Evolutionary conservation across 768 basidiomycete species (phyloP).

Genomic region (Trametes punicea): DNA sequence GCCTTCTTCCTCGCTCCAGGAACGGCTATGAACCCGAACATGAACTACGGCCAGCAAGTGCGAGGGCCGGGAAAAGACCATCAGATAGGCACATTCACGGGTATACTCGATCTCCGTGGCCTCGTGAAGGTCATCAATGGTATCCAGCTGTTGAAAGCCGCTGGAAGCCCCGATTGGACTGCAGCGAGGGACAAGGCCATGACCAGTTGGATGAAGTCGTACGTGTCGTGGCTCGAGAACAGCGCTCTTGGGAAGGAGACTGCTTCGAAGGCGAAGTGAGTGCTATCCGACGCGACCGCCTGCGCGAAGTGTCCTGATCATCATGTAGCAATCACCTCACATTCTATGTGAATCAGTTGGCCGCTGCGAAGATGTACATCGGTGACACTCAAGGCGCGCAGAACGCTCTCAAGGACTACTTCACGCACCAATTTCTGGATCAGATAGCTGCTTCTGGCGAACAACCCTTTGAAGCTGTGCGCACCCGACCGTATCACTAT

Average conservation of each 20-base stretch:
- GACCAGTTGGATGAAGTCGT: constrained; percentile 41
- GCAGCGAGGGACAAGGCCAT: constrained; percentile 37
- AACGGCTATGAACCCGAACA: constrained; percentile 51
- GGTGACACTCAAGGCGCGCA: constrained; percentile 42
- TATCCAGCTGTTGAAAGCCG: constrained; percentile 39
- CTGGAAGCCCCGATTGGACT: constrained; percentile 42
- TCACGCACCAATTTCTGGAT: constrained; percentile 39
- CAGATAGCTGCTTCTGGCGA: constrained; percentile 53
- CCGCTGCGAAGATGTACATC: constrained; percentile 38
- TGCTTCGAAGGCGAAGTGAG: constrained; percentile 47
- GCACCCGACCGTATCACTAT: constrained; percentile 56
- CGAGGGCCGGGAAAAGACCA: constrained; percentile 46
- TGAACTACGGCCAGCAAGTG: constrained; percentile 53
- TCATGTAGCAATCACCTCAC: constrained; percentile 50
- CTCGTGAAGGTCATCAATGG: constrained; percentile 48
- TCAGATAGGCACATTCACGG: constrained; percentile 47
- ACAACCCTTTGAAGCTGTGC: constrained; percentile 54
- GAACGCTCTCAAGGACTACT: constrained; percentile 39
- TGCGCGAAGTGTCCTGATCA: not conserved
- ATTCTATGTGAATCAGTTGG: constrained; percentile 47
- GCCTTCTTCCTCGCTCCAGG: constrained; percentile 43
- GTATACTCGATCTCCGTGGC: constrained; percentile 50
- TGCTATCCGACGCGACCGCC: not conserved
- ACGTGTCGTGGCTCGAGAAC: constrained; percentile 43
- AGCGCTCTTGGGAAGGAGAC: constrained; percentile 42